Percentiles rank a stretch among this genome's conserved stretches.
Conservation (phyloP, 2,329 filamentous ascomycete genomes). For the Epichloe gansuensis region DNA sequence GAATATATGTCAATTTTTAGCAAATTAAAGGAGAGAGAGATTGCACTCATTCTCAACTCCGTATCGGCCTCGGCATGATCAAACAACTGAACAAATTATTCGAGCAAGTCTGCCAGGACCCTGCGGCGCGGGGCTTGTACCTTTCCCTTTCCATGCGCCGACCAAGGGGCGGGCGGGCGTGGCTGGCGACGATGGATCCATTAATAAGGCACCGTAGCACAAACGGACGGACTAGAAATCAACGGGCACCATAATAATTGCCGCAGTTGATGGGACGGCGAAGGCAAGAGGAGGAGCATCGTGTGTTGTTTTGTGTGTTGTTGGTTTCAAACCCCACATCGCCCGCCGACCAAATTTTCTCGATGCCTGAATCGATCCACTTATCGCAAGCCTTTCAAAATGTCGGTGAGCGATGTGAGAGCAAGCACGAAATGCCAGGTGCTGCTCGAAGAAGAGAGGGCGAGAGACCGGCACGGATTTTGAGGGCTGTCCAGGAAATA, state of each 20-base stretch:
- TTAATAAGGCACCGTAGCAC: too few relatives aligned
- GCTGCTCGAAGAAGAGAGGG: background rate
- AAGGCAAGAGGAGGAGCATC: too few relatives aligned
- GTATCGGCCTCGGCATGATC: background rate
- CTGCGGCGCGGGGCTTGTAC: background rate
- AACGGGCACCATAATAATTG: background rate
- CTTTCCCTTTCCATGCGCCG: background rate
- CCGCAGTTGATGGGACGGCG: background rate
- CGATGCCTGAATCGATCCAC: conserved; percentile 2
- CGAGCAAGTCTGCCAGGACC: background rate
- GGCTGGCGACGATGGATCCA: too few relatives aligned
- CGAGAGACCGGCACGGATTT: background rate
- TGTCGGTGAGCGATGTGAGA: conserved; percentile 6
- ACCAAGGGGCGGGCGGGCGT: background rate
- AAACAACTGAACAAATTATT: background rate
- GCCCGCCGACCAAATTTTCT: conserved; percentile 1
- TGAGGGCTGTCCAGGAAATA: background rate
- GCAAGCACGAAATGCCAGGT: background rate
- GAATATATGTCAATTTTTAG: too few relatives aligned
- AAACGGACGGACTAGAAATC: background rate
- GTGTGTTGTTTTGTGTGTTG: background rate
- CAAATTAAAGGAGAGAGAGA: too few relatives aligned
- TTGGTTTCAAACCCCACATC: conserved; percentile 1
- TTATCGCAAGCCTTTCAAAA: conserved; percentile 3
- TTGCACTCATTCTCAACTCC: too few relatives aligned